These are phyloP conservation scores for Coleophoma cylindrospora DNA, from an alignment of 2,329 filamentous ascomycete genomes.

Conservation along the genomic window DNA sequence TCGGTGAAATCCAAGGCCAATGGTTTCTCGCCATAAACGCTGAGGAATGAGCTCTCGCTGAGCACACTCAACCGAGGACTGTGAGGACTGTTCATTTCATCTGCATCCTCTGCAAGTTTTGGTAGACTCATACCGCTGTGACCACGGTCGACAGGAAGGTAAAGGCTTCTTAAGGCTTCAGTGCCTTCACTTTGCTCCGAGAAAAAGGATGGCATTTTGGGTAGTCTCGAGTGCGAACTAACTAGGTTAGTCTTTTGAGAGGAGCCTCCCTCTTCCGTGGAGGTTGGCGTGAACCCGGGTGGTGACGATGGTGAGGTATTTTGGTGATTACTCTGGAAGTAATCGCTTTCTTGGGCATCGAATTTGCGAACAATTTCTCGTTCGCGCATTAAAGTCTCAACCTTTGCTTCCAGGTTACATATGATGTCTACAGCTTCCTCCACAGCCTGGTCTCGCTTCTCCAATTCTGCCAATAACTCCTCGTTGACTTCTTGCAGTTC, in stretches of 20 bases:
- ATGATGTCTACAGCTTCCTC: conserved; percentile 69
- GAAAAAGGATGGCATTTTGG: conserved; percentile 60
- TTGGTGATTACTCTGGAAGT: conserved; percentile 13
- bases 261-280: background rate
- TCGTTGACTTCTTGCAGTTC: conserved; percentile 55
- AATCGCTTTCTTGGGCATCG: conserved; percentile 29
- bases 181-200: conserved; percentile 55
- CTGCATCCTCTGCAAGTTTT: conserved; percentile 36
- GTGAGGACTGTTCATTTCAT: conserved; percentile 30
- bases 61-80: conserved; percentile 60
- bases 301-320: conserved; percentile 19
- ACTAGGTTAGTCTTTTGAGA: conserved; percentile 3
- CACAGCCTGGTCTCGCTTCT: conserved; percentile 65
- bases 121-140: conserved; percentile 45
- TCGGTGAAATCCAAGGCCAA: conserved; percentile 4
- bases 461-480: conserved; percentile 52
- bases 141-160: conserved; percentile 32
- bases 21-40: conserved; percentile 51
- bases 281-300: conserved; percentile 5
- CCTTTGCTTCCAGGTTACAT: conserved; percentile 54
- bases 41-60: conserved; percentile 63
- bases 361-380: conserved; percentile 47
- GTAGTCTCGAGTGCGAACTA: conserved; percentile 21
- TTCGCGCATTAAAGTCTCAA: conserved; percentile 49
- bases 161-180: conserved; percentile 56